A percentile compares a stretch with the other conserved stretches of the same genome.
Conservation (phyloP, 140 eudicot species). For the Erigeron philadelphicus region DNA sequence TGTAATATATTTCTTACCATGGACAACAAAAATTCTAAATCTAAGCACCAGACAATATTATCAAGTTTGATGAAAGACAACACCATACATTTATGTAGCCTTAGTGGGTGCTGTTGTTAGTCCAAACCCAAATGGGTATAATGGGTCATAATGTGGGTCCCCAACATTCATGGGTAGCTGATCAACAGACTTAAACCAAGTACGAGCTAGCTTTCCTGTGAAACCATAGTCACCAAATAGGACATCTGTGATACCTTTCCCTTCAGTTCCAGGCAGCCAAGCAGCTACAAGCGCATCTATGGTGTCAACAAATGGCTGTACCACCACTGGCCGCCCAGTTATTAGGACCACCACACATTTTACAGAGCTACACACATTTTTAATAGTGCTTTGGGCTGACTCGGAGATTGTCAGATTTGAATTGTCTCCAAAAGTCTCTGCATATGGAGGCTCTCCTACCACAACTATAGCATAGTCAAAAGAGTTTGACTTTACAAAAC, state of each 20-base stretch:
- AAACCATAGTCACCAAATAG: conserved; percentile 58
- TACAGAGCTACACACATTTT: conserved; percentile 45
- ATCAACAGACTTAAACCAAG: conserved; percentile 74
- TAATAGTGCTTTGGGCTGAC: conserved; percentile 40
- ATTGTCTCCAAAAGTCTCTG: conserved; percentile 55
- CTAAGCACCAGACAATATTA: conserved; percentile 1
- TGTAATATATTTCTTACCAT: background rate
- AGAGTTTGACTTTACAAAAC: conserved; percentile 33
- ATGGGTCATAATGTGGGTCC: conserved; percentile 63
- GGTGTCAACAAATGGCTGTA: conserved; percentile 46
- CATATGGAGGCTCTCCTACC: conserved; percentile 64
- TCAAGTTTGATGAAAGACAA: background rate
- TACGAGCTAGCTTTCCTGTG: conserved; percentile 57
- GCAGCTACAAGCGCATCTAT: conserved; percentile 74
- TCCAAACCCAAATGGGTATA: conserved; percentile 67
- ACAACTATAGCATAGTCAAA: conserved; percentile 61
- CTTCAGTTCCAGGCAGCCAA: conserved; percentile 84
- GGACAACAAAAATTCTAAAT: conserved; percentile 6
- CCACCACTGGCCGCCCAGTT: conserved; percentile 62
- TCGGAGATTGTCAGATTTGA: conserved; percentile 52
- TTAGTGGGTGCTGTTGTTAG: conserved; percentile 42
- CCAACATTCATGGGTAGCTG: conserved; percentile 85
- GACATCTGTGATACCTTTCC: conserved; percentile 72
- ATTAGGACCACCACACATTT: conserved; percentile 64
- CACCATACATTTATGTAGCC: conserved; percentile 17